Percentiles rank a stretch among this genome's conserved stretches.
Evolutionary conservation across 2,329 filamentous ascomycete species (phyloP).

Genomic region (Westerdykella aurantiaca): DNA sequence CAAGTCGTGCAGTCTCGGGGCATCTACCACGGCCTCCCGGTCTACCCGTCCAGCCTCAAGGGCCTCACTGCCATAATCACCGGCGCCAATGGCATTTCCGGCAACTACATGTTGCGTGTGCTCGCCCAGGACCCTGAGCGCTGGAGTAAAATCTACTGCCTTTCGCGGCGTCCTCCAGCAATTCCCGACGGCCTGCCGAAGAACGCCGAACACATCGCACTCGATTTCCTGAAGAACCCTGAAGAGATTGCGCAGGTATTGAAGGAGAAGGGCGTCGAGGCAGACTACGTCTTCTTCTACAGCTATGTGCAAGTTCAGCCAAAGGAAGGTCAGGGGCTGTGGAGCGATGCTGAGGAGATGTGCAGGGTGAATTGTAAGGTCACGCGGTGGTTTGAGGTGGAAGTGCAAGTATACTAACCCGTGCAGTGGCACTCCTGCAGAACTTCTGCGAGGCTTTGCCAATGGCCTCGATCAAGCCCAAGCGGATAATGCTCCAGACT

Average conservation of each 20-base stretch:
- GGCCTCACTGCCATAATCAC: conserved; percentile 49
- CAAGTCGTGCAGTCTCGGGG: conserved; percentile 29
- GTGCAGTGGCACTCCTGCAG: conserved; percentile 34
- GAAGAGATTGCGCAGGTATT: conserved; percentile 35
- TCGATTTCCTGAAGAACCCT: conserved; percentile 38
- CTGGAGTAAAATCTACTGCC: conserved; percentile 50
- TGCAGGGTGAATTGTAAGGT: conserved; percentile 42
- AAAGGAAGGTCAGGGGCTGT: conserved; percentile 41
- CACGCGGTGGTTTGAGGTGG: neutral
- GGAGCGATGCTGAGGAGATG: conserved; percentile 49
- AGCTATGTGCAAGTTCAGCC: conserved; percentile 50
- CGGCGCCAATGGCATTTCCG: conserved; percentile 51
- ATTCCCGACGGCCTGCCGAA: conserved; percentile 29
- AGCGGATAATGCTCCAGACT: conserved; percentile 47
- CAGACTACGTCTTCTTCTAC: conserved; percentile 50
- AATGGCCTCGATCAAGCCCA: conserved; percentile 40
- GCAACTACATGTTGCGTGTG: conserved; percentile 47
- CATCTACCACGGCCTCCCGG: conserved; percentile 49
- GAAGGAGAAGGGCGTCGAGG: conserved; percentile 29
- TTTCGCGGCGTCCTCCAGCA: conserved; percentile 45
- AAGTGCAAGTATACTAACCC: neutral
- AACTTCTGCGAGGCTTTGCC: conserved; percentile 47
- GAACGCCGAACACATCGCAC: conserved; percentile 41
- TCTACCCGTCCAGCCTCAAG: conserved; percentile 39
- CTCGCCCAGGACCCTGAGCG: conserved; percentile 43